Percentiles rank a stretch among this genome's conserved stretches.
Evolutionary conservation across 345 rosid species (phyloP).

Genomic region (Pistacia integerrima): DNA sequence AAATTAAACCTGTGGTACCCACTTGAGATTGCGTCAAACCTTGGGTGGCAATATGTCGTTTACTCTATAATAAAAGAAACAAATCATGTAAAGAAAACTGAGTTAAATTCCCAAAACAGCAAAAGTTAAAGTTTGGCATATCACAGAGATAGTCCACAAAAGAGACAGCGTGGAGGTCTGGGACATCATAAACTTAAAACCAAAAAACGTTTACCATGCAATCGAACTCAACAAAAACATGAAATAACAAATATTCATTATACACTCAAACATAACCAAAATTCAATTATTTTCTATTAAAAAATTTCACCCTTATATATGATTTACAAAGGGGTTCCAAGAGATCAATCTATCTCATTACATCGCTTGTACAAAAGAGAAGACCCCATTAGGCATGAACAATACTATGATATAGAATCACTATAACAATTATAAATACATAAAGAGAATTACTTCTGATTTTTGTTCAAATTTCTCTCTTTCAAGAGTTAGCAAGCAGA

Average conservation of each 20-base stretch:
- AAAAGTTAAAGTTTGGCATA: no score
- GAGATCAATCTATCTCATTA: not conserved
- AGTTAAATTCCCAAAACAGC: constrained; percentile 7
- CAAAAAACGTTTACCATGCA: not conserved
- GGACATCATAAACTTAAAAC: constrained; percentile 3
- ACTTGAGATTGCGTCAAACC: no score
- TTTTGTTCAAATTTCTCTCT: not conserved
- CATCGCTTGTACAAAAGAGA: no score
- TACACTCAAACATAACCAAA: not conserved
- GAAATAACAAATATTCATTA: no score
- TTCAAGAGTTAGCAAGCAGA: constrained; percentile 8
- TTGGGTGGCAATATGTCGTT: no score
- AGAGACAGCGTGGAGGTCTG: not conserved
- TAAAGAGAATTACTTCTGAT: not conserved
- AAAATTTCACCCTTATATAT: not conserved
- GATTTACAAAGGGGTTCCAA: not conserved
- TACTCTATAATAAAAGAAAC: no score
- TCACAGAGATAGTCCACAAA: not conserved
- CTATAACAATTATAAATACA: not conserved
- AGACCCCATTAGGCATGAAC: no score
- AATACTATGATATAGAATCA: not conserved
- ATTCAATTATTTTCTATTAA: not conserved
- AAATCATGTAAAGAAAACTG: no score
- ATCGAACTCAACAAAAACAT: not conserved
- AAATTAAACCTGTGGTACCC: no score